Evolutionary conservation across 768 basidiomycete genomes (phyloP).

Genomic region (Phylloporus rhodoxanthus): DNA sequence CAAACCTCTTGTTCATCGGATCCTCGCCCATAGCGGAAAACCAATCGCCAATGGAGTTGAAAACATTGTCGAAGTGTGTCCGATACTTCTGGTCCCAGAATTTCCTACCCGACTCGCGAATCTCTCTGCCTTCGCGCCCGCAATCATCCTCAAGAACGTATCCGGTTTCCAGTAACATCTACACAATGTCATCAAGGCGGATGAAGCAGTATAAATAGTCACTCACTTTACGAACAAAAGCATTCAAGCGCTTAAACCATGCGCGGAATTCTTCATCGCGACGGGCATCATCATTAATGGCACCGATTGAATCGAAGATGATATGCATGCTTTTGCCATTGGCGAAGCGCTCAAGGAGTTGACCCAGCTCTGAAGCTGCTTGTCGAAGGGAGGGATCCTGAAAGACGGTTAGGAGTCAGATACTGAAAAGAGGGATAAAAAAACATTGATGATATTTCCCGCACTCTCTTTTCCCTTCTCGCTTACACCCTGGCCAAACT

Average conservation of each 20-base stretch:
- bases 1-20: constrained; percentile 73
- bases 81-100: constrained; percentile 78
- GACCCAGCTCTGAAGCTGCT: constrained; percentile 61
- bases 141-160: constrained; percentile 80
- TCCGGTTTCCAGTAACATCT: constrained; percentile 74
- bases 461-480: constrained; percentile 29
- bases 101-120: constrained; percentile 64
- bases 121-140: constrained; percentile 52
- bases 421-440: neutral
- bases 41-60: constrained; percentile 67
- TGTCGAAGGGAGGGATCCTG: constrained; percentile 53
- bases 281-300: constrained; percentile 66
- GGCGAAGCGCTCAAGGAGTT: constrained; percentile 88
- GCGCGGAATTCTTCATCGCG: constrained; percentile 67
- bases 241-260: constrained; percentile 65
- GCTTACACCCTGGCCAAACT: constrained; percentile 41
- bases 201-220: neutral
- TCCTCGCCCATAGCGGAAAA: constrained; percentile 83
- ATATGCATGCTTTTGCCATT: constrained; percentile 60
- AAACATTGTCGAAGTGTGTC: constrained; percentile 74
- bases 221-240: constrained; percentile 59
- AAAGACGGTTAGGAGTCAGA: constrained; percentile 12
- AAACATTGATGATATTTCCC: constrained; percentile 12
- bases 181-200: neutral
- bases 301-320: constrained; percentile 64